phyloP scores from a whole-genome alignment of 2,329 filamentous ascomycete species.

The Diaporthe sp. region DNA sequence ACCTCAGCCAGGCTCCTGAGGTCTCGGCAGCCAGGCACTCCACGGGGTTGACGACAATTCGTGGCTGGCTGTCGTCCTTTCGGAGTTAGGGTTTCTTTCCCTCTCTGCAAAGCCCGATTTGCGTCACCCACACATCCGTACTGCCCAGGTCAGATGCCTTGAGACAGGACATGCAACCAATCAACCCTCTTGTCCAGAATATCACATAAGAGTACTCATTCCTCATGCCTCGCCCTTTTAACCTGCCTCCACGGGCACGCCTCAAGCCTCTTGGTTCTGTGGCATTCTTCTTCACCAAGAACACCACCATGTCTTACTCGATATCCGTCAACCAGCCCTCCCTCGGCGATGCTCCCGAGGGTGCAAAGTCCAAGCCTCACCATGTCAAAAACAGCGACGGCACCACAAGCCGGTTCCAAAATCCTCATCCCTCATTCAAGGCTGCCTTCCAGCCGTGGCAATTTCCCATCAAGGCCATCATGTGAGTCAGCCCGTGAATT shows the following conservation, averaged over 20 bases:
- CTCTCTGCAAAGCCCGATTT: background rate
- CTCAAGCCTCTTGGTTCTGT: slow-evolving; percentile 2
- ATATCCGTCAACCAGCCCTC: slow-evolving; percentile 49
- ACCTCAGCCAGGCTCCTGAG: background rate
- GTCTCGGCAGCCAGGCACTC: background rate
- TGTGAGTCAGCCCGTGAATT: slow-evolving; percentile 43
- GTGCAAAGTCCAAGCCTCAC: slow-evolving; percentile 57
- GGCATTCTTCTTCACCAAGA: background rate
- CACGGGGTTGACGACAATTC: slow-evolving; percentile 3
- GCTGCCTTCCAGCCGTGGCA: slow-evolving; percentile 35
- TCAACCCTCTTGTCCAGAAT: background rate
- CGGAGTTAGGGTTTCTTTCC: background rate
- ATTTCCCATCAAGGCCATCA: slow-evolving; percentile 47
- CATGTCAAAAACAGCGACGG: slow-evolving; percentile 56
- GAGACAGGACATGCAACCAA: background rate
- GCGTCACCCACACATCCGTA: background rate
- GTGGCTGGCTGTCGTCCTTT: background rate
- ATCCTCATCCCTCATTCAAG: slow-evolving; percentile 60
- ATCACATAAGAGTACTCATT: background rate
- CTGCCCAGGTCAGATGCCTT: background rate
- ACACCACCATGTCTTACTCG: slow-evolving; percentile 34
- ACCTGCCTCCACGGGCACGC: slow-evolving; percentile 7
- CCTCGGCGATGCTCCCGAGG: slow-evolving; percentile 50
- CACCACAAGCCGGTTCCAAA: slow-evolving; percentile 56
- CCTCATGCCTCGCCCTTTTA: background rate